Conservation (phyloP, 2,329 filamentous ascomycete genomes). For the Alternaria gansuensis region DNA sequence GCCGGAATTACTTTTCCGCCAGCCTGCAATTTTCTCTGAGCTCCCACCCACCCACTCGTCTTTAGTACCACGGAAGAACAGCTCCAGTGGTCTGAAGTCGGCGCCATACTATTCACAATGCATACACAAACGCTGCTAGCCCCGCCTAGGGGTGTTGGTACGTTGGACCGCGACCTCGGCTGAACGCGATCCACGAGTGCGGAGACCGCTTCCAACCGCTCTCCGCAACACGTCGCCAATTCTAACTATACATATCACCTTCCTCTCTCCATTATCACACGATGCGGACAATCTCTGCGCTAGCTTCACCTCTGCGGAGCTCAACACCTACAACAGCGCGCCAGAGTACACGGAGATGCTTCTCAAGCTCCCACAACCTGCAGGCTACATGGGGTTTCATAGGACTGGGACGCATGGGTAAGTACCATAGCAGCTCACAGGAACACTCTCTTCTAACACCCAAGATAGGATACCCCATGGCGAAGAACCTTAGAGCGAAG, state of each 20-base stretch:
- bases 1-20: conserved; percentile 31
- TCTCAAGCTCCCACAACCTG: conserved; percentile 54
- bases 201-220: conserved; percentile 47
- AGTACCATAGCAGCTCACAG: conserved; percentile 38
- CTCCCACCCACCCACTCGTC: conserved; percentile 17
- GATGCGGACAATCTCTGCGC: conserved; percentile 44
- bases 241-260: conserved; percentile 29
- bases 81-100: conserved; percentile 9
- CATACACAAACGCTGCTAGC: conserved; percentile 5
- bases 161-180: conserved; percentile 45
- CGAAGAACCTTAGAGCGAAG: conserved; percentile 73
- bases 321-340: conserved; percentile 26
- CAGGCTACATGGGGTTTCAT: conserved; percentile 61
- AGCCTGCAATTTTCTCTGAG: conserved; percentile 19
- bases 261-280: conserved; percentile 27
- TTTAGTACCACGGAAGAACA: conserved; percentile 17
- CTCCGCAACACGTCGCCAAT: conserved; percentile 31
- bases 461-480: conserved; percentile 73
- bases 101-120: conserved; percentile 14
- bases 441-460: conserved; percentile 30
- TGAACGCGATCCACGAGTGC: conserved; percentile 39
- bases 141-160: conserved; percentile 17
- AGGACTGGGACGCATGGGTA: conserved; percentile 62
- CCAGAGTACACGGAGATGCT: conserved; percentile 51
- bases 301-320: conserved; percentile 42